These are phyloP conservation scores for Polyplosphaeria fusca DNA, from an alignment of 495 filamentous ascomycete genomes.

Conservation along the genomic window DNA sequence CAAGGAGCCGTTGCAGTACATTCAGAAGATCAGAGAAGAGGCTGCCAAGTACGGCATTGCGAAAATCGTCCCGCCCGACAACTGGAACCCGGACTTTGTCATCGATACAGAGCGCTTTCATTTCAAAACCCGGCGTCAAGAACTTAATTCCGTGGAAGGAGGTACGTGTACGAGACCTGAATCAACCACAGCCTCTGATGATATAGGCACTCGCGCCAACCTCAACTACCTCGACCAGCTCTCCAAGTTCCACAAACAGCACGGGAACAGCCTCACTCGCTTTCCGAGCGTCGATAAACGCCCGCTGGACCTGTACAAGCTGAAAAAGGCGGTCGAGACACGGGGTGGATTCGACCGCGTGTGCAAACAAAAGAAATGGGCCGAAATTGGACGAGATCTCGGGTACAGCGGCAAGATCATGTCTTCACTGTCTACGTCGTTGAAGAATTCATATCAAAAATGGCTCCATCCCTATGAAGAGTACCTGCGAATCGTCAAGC, in stretches of 20 bases:
- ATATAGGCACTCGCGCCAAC: slow-evolving; percentile 88
- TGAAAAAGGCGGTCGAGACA: slow-evolving; percentile 94
- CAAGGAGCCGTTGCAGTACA: slow-evolving; percentile 88
- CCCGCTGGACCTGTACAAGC: slow-evolving; percentile 87
- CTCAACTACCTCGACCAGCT: slow-evolving; percentile 95
- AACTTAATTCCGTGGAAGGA: slow-evolving; percentile 97
- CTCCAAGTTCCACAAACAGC: slow-evolving; percentile 93
- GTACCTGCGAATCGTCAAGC: slow-evolving; percentile 86
- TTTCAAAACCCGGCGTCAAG: slow-evolving; percentile 93
- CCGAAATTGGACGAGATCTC: slow-evolving; percentile 93
- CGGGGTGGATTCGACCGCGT: slow-evolving; percentile 93
- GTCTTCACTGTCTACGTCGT: slow-evolving; percentile 97
- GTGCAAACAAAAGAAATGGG: slow-evolving; percentile 98
- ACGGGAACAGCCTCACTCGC: slow-evolving; percentile 88
- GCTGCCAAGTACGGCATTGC: slow-evolving; percentile 83
- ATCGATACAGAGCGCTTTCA: slow-evolving; percentile 98
- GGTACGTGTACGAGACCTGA: slow-evolving; percentile 59
- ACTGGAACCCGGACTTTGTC: slow-evolving; percentile 91
- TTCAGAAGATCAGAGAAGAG: slow-evolving; percentile 82
- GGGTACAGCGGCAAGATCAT: slow-evolving; percentile 99
- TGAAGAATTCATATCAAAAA: slow-evolving; percentile 96
- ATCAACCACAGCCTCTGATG: background rate
- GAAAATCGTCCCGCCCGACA: slow-evolving; percentile 90
- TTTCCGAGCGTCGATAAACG: slow-evolving; percentile 97
- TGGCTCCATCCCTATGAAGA: slow-evolving; percentile 97